Base-by-base conservation (phyloP, 1,139 yeast genomes). In the Geotrichum macrosporum region DNA sequence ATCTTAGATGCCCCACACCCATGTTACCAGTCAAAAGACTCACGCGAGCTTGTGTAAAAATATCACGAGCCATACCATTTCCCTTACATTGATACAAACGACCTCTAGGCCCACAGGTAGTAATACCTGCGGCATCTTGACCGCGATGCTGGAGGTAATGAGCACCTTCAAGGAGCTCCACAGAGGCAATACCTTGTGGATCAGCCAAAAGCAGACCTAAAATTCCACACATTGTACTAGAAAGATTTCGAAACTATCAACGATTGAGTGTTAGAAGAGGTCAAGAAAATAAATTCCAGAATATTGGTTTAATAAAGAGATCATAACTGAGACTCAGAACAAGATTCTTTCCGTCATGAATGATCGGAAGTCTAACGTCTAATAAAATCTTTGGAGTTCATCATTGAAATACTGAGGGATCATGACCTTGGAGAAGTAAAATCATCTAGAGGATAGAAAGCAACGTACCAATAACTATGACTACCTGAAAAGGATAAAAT, bases 111-210 rank as follows among this genome's bases (percentile, higher is more conserved):
- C 96, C 98, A 67, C 96, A 88, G 10, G 98, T 94, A 35, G 87
- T 94, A 51, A 92, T 89, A 54, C 99, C 99, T n/a, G 97, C 96
- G 10, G 99, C 99, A 66, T 92, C 99, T 69, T 92, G 99, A 40
- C 99, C 99, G 63, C 99, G 78, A 65, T 92, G 99, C 65, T 92
- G 99, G 54, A 92, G 73, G 65, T 84, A 92, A 73, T 88, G 80
- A 54, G 94, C 85, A 16, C 96, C 96, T 66, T 92, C 98, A 53
- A 87, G 81, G 47, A 92, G 73, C 63, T 89, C 97, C 8, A 95
- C 80, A 18, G 96, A 94, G 45, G 85, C 96, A 50, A 77, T 75
- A 45, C 75, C 76, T 27, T 73, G 68, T 56, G 81, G 84, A 66
- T 88, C 86, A 12, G 95, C 87, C 53, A 87, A 73, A 41, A 87